Base-by-base conservation (phyloP, 768 basidiomycete genomes). In the Lactarius evosmus region DNA sequence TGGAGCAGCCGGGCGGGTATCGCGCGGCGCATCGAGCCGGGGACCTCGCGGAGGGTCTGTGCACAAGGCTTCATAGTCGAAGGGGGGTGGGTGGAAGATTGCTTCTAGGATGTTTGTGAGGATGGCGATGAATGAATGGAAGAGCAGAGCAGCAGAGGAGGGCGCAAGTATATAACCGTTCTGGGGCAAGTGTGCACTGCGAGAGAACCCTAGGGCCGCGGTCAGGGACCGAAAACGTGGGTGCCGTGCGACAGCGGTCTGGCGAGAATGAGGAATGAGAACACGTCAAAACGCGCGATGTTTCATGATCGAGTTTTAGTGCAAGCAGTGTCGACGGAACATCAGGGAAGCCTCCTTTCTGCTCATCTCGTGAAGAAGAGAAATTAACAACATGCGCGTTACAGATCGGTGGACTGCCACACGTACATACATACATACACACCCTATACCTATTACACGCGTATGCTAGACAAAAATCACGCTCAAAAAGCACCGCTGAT, bases 331-430 rank as follows among this genome's bases (percentile, higher is more conserved):
- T 54, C 30, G 36, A 52, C 40, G 63, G 49, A 34, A 50, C 5
- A 36, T 27, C 58, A 27, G 40, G 19, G 58, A 55, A 56, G 63
- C 63, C 63, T 65, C 63, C 63, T 65, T 65, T 64, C 33, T 46
- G 58, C 32, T 9, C n/a, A 40, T 49, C 44, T 60, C 59, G 58
- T 38, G 54, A 59, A 52, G n/a, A 27, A 38, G 49, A 32, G 36
- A 61, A 51, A 65, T 65, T 59, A 65, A 65, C 49, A 65, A 65
- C 64, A 65, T 65, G 64, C 64, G 59, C 59, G 58, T 44, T 65
- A 61, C 63, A 56, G 64, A 61, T 65, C 33, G 55, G 49, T 61
- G 59, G 34, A 65, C 64, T 44, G 60, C 64, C 63, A 65, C 63
- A 51, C 54, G 54, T 55, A 59, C 61, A 49, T 32, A 62, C 40